phyloP scores from a whole-genome alignment of 108 stramenopile genomes.

The Skeletonema tropicum region DNA sequence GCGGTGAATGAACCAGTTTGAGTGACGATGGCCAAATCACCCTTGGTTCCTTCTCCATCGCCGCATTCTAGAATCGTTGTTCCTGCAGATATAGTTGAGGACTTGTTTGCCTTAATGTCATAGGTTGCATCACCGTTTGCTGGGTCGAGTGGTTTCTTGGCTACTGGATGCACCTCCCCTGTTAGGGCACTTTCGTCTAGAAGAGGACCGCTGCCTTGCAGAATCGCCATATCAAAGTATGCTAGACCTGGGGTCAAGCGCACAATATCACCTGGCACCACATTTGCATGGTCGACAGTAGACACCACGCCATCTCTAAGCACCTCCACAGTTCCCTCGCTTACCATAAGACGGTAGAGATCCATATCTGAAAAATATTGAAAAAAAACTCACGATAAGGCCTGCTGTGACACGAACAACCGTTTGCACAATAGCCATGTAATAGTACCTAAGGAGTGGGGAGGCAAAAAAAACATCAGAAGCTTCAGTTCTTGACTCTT shows the following conservation, averaged over 20 bases:
- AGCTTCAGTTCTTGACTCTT: not conserved
- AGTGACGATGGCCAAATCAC: slow-evolving; percentile 56
- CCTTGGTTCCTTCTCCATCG: slow-evolving; percentile 28
- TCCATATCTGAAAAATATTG: slow-evolving; percentile 53
- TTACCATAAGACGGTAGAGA: slow-evolving; percentile 52
- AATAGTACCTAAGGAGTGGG: slow-evolving; percentile 47
- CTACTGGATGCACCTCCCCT: slow-evolving; percentile 66
- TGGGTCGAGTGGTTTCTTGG: slow-evolving; percentile 54
- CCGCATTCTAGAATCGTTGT: slow-evolving; percentile 59
- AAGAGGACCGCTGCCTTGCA: slow-evolving; percentile 37
- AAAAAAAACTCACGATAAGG: slow-evolving; percentile 46
- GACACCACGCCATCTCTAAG: slow-evolving; percentile 51
- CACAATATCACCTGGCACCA: slow-evolving; percentile 70
- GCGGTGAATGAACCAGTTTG: slow-evolving; percentile 67
- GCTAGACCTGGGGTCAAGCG: slow-evolving; percentile 44
- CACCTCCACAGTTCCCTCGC: slow-evolving; percentile 53
- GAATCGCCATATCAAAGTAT: slow-evolving; percentile 65
- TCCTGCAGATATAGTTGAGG: slow-evolving; percentile 68
- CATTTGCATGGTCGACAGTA: slow-evolving; percentile 42
- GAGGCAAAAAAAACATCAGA: not conserved
- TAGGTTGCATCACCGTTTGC: slow-evolving; percentile 32
- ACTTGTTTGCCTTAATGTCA: slow-evolving; percentile 37
- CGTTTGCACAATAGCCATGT: slow-evolving; percentile 59
- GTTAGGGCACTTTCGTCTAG: slow-evolving; percentile 73
- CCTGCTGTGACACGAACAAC: slow-evolving; percentile 50